Evolutionary conservation across 495 filamentous ascomycete species (phyloP).

Genomic region (Staphylotrichum tortipilum): DNA sequence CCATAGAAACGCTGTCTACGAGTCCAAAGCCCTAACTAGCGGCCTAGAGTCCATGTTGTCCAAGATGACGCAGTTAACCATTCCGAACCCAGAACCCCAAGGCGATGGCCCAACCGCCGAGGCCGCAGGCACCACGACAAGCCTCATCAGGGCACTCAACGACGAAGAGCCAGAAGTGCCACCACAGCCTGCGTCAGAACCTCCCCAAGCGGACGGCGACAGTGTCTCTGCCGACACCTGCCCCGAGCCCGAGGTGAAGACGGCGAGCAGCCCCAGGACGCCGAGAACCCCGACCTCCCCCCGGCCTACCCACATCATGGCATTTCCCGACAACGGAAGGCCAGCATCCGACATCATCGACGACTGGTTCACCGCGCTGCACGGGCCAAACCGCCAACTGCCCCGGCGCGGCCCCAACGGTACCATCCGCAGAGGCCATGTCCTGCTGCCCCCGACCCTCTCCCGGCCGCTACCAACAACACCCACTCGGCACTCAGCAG

Average conservation of each 20-base stretch:
- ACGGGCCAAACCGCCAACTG: background rate
- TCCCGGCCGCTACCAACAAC: background rate
- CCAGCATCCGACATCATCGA: background rate
- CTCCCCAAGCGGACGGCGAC: too few species aligned
- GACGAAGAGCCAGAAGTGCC: background rate
- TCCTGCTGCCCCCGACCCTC: background rate
- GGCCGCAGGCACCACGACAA: background rate
- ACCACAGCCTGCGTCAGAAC: background rate
- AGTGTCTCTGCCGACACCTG: too few species aligned
- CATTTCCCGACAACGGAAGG: background rate
- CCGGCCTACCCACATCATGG: background rate
- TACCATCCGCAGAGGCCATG: background rate
- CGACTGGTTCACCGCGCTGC: background rate
- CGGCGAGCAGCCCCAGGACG: background rate
- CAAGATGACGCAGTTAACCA: slow-evolving; percentile 31
- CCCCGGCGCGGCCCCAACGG: background rate
- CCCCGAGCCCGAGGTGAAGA: slow-evolving; percentile 3
- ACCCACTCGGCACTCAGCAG: background rate
- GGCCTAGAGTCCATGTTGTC: slow-evolving; percentile 36
- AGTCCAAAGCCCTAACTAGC: background rate
- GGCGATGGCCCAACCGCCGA: background rate
- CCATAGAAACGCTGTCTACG: background rate
- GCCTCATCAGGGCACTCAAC: background rate
- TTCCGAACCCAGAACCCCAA: slow-evolving; percentile 12
- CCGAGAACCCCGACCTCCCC: background rate